Evolutionary conservation across 2,329 filamentous ascomycete species (phyloP), one percentile per base, ranked within the genome.

Genomic region (Aspergillus persii): DNA sequence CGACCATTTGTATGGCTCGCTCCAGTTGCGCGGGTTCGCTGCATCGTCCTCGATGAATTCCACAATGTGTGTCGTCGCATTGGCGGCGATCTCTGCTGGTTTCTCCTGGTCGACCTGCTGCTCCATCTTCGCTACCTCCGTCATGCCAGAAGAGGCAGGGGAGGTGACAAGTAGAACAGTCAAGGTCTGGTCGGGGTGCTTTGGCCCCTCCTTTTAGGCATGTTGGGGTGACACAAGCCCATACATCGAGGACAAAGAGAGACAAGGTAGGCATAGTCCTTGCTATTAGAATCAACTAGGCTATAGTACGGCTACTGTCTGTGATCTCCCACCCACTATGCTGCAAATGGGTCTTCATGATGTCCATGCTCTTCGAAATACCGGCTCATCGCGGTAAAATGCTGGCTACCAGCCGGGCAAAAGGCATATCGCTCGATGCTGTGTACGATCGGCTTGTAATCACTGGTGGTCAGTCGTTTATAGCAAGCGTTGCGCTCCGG

Each of bases 401-500:
- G 56, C 46, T 31, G 29, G 30, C 56, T 58, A 18, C 50, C 41
- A 12, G 15, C 27, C 2, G 50, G 41, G 33, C 56, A 58, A 41
- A 50, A 58, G 2, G 50, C 56, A 31, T 58, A 53, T 11, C 56
- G 50, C 50, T 53, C 50, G 12, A 53, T 53, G 41, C 50, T 53
- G n/a, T 39, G 50, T 26, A 48, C n/a, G 29, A 39, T 33, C 15
- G 50, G 50, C 29, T 39, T 33, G 18, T 50, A 33, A 12, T 53
- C 50, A 27, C 36, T 41, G 12, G 36, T 41, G 36, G 15, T 54
- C 44, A 53, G 8, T 9, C 56, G 56, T 27, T 41, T 41, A 18
- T 58, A 58, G 50, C 56, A 58, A 0, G 56, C 56, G 36, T 58
- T 48, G 5, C 56, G 56, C 5, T 58, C 50, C n/a, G 56, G 56